Percentiles rank a stretch among this genome's conserved stretches.
phyloP scores from a whole-genome alignment of 2,329 filamentous ascomycete genomes.

The Colletotrichum cereale region DNA sequence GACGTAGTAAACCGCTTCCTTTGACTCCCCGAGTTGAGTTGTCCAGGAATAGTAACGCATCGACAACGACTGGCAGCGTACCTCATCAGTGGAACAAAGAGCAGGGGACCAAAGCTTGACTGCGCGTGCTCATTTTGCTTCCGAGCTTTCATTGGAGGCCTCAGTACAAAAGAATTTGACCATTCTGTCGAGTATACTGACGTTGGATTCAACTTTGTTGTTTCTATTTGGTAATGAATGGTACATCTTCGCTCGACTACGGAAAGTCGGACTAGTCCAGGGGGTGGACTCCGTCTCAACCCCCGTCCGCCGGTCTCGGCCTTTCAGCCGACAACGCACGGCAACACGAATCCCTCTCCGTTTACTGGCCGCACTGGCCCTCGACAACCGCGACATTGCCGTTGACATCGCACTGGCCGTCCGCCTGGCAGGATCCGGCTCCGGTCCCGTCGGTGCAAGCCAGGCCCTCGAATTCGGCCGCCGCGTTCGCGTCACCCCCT shows the following conservation, averaged over 20 bases:
- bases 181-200: neutral
- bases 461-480: conserved; percentile 30
- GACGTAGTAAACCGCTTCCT: neutral
- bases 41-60: neutral
- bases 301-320: neutral
- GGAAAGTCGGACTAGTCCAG: neutral
- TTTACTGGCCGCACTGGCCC: conserved; percentile 30
- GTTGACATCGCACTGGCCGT: conserved; percentile 34
- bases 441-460: conserved; percentile 33
- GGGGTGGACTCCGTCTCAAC: neutral
- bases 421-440: conserved; percentile 22
- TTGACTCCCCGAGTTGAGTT: neutral
- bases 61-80: neutral
- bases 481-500: conserved; percentile 2
- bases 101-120: neutral
- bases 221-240: neutral
- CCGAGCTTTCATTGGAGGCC: neutral
- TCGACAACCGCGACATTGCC: conserved; percentile 19
- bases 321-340: neutral
- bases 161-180: no score
- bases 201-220: neutral
- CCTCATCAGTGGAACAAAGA: neutral
- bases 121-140: neutral
- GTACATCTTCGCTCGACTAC: neutral
- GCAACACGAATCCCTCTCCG: neutral